Percentiles rank a stretch among this genome's conserved stretches.
Evolutionary conservation across 176 grass and related monocot genomes (phyloP).

Genomic region (Carex kokanica): DNA sequence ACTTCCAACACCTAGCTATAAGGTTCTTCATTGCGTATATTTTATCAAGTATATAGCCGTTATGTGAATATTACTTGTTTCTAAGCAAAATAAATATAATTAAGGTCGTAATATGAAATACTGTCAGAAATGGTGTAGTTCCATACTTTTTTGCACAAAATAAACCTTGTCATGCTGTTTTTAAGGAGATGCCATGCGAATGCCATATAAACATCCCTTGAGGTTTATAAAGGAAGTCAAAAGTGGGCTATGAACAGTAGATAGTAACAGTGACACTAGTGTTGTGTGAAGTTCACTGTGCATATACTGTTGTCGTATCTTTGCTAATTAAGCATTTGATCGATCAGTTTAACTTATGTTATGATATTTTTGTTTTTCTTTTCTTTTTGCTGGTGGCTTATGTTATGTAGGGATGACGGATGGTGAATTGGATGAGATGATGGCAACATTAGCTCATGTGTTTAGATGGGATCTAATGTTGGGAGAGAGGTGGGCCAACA

Average conservation of each 20-base stretch:
- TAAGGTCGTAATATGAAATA: neutral
- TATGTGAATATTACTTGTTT: neutral
- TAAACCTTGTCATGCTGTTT: neutral
- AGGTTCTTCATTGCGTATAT: neutral
- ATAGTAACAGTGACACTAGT: neutral
- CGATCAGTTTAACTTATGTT: too few relatives aligned
- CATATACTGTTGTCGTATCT: neutral
- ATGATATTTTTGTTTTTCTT: neutral
- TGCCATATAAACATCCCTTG: neutral
- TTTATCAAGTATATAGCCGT: neutral
- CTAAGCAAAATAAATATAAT: neutral
- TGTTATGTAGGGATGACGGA: slow-evolving; percentile 54
- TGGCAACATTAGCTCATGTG: slow-evolving; percentile 66
- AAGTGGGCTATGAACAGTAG: neutral
- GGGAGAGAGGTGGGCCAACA: slow-evolving; percentile 50
- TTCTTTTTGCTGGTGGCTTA: neutral
- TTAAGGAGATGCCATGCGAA: neutral
- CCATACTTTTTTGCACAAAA: neutral
- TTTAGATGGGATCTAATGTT: slow-evolving; percentile 95
- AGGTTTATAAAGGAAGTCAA: neutral
- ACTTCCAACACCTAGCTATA: neutral
- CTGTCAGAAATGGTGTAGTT: neutral
- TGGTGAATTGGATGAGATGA: slow-evolving; percentile 96
- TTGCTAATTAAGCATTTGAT: neutral
- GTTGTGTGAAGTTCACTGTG: neutral